Evolutionary conservation across 2,329 filamentous ascomycete species (phyloP), one percentile per base, ranked within the genome.

Genomic region (Diaporthe caulivora): DNA sequence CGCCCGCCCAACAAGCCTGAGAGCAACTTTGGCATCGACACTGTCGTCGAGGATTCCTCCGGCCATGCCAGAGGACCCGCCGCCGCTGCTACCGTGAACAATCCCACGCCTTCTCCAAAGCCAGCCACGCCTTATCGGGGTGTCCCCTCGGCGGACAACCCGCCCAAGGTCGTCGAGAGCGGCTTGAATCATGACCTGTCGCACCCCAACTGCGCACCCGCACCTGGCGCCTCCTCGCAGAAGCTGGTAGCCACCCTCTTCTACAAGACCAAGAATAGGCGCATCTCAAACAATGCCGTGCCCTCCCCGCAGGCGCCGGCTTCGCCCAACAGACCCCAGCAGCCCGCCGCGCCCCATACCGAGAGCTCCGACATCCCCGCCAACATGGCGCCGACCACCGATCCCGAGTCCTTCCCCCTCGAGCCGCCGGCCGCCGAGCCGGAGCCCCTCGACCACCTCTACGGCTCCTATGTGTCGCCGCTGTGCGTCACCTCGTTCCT

Each of bases 401-500:
- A 88, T 76, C 85, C 88, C 72, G 87, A 89, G n/a, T 84, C 84
- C 76, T 91, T 91, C 77, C 89, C 91, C 31, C 85, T 92, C 67
- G 89, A 92, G 80, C 86, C 89, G 73, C 86, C 90, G 74, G 85
- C 86, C 70, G 82, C 86, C 77, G 86, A 91, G 79, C 82, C 88
- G 77, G 86, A 92, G 81, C 85, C 90, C 72, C 86, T 92, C 69
- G 90, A 92, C 78, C 89, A 91, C 75, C 86, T 92, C 24, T 92
- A 92, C 77, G 91, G 91, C 75, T 91, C 89, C 26, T 91, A 91
- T 78, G 88, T 92, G 79, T 92, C 90, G 24, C 89, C 90, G 8
- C 85, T 92, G 74, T 92, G 91, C 82, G 87, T 92, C 75, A 90
- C 90, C 13, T 90, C 90, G 18, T 92, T 92, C 80, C 85, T 92